These are phyloP conservation scores for Candolleomyces aberdarensis DNA, from an alignment of 768 basidiomycete species.

Conservation along the genomic window DNA sequence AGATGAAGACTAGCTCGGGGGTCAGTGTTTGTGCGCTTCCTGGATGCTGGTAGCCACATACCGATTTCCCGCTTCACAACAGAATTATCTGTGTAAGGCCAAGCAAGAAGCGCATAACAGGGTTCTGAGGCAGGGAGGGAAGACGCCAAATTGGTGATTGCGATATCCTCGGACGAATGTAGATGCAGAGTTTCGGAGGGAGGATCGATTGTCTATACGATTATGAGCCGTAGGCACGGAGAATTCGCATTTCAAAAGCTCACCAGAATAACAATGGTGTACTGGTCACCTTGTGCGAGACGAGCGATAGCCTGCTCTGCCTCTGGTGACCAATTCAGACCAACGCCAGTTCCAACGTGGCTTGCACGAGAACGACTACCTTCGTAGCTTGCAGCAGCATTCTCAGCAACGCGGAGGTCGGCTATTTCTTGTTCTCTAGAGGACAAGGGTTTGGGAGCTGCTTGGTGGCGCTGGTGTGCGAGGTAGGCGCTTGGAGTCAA, in stretches of 20 bases:
- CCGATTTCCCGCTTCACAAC: slow-evolving; percentile 57
- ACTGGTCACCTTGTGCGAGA: slow-evolving; percentile 48
- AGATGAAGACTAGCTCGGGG: slow-evolving; percentile 69
- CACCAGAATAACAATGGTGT: slow-evolving; percentile 64
- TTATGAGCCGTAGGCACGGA: not conserved
- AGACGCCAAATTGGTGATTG: slow-evolving; percentile 42
- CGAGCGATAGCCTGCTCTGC: slow-evolving; percentile 60
- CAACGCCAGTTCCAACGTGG: slow-evolving; percentile 58
- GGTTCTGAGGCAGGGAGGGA: slow-evolving; percentile 58
- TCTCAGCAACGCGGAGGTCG: slow-evolving; percentile 74
- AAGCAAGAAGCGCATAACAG: slow-evolving; percentile 67
- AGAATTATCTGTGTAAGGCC: slow-evolving; percentile 43
- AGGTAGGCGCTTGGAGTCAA: slow-evolving; percentile 67
- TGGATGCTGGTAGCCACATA: slow-evolving; percentile 26
- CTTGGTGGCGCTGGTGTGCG: slow-evolving; percentile 65
- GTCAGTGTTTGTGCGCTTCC: not conserved
- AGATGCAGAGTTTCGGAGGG: slow-evolving; percentile 58
- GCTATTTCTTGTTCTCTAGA: slow-evolving; percentile 80
- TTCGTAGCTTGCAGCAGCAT: slow-evolving; percentile 44
- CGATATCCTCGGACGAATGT: slow-evolving; percentile 33
- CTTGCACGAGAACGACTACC: slow-evolving; percentile 54
- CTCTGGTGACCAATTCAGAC: slow-evolving; percentile 65
- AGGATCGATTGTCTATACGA: slow-evolving; percentile 60
- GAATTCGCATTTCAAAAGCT: slow-evolving; percentile 22
- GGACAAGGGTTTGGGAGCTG: slow-evolving; percentile 81